Conservation (phyloP, 257 asterid genomes). For the Misopates orontium region DNA sequence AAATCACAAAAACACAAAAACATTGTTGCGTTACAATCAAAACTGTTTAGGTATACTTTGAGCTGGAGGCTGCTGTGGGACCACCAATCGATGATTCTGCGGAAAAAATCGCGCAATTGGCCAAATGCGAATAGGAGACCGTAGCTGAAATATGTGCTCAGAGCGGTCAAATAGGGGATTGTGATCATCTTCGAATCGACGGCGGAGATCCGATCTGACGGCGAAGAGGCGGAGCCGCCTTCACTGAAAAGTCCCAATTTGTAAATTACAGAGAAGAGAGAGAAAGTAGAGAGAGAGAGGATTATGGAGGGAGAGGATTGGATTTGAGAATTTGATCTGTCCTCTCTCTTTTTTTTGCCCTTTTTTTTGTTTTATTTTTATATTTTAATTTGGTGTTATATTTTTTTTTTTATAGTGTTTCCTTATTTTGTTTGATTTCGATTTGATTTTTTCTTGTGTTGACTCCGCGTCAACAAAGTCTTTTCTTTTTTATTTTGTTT, state of each 20-base stretch:
- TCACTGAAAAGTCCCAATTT: slow-evolving; percentile 8
- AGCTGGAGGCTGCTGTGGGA: slow-evolving; percentile 17
- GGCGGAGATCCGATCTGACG: slow-evolving; percentile 32
- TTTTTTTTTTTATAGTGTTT: too few relatives aligned
- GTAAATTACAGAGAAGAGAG: not conserved
- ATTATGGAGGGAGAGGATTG: slow-evolving; percentile 22
- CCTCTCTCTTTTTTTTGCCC: not conserved
- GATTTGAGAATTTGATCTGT: not conserved
- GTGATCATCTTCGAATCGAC: slow-evolving; percentile 49
- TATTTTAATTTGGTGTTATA: too few relatives aligned
- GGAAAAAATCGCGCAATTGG: slow-evolving; percentile 62
- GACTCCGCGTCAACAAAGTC: too few relatives aligned
- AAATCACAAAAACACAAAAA: not conserved
- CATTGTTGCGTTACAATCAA: too few relatives aligned
- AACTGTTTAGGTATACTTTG: too few relatives aligned
- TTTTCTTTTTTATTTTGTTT: too few relatives aligned
- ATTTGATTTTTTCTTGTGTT: too few relatives aligned
- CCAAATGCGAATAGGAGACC: slow-evolving; percentile 67
- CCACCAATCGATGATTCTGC: slow-evolving; percentile 49
- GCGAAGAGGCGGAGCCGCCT: slow-evolving; percentile 1
- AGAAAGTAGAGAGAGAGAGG: not conserved
- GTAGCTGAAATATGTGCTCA: slow-evolving; percentile 72
- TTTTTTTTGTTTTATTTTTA: not conserved
- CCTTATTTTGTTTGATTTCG: not conserved
- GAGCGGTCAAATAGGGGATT: slow-evolving; percentile 64